Percentiles rank a stretch among this genome's conserved stretches.
These are phyloP conservation scores for Arthrobotrys sinensis DNA, from an alignment of 2,329 filamentous ascomycete genomes.

Conservation along the genomic window DNA sequence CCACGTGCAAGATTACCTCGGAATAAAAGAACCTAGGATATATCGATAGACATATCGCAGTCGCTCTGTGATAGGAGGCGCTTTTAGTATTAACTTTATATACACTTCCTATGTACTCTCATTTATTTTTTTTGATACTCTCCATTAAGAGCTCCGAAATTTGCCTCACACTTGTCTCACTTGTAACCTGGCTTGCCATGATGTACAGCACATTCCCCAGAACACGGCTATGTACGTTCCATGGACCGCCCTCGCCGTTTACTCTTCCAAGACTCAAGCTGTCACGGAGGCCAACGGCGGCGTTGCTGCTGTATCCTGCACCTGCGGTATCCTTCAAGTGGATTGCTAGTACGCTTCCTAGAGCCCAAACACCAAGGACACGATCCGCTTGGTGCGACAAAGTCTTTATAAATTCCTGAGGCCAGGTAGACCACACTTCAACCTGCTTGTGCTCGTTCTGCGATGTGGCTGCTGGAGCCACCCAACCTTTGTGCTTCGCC, in stretches of 20 bases:
- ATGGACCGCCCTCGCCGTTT: constrained; percentile 4
- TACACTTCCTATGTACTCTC: too few species aligned
- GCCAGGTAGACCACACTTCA: not conserved
- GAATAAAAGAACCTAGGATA: too few species aligned
- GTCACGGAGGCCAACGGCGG: not conserved
- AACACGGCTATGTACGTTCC: constrained; percentile 19
- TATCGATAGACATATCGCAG: too few species aligned
- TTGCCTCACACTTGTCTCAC: too few species aligned
- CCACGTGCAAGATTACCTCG: too few species aligned
- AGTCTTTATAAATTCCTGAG: not conserved
- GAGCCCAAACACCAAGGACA: constrained; percentile 78
- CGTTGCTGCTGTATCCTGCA: not conserved
- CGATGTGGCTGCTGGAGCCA: constrained; percentile 4
- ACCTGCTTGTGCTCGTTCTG: constrained; percentile 65
- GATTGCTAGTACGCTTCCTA: constrained; percentile 83
- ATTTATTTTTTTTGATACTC: too few species aligned
- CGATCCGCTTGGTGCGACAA: not conserved
- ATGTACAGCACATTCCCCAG: too few species aligned
- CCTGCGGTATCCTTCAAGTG: constrained; percentile 64
- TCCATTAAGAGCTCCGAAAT: too few species aligned
- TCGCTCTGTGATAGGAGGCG: too few species aligned
- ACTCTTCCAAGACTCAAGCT: not conserved
- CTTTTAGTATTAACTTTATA: too few species aligned
- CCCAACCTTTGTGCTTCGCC: constrained; percentile 71
- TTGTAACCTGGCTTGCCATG: too few species aligned